Base-by-base conservation (phyloP, 2,329 filamentous ascomycete species). In the Monilinia fructicola region DNA sequence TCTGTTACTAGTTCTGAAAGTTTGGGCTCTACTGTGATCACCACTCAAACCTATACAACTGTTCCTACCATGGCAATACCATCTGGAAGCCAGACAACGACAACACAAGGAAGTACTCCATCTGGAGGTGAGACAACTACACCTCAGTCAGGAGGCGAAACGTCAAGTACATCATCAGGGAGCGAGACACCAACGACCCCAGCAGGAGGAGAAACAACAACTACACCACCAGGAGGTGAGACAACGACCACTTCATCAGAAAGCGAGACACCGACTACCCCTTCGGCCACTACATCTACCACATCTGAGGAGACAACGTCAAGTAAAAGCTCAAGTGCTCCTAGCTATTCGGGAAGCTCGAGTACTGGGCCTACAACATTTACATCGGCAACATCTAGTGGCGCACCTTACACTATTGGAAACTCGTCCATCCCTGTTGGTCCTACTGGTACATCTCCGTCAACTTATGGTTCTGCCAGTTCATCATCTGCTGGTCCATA, bases 311-410 rank as follows among this genome's bases (percentile, higher is more conserved):
- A 44, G 3, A 67, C 11, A 42, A 56, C 40, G 11, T 16, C 50
- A 18, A 55, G 52, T 26, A 44, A 52, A 52, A 56, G 59, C 54
- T 54, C 59, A 21, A 64, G 44, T 50, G 53, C 11, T n/a, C 31
- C 52, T n/a, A 50, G 35, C 26, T 52, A 42, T 18, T 67, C 56
- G 31, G 40, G 9, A 21, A 31, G 9, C 31, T 56, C 53, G 1
- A 50, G 9, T 31, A 50, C 53, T 42, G 55, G 23, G 11, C 18
- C 54, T 23, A 23, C 21, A 40, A 50, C 35, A 53, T 42, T 48
- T 42, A 28, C 40, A 7, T 10, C 56, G 16, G 6, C 40, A 7
- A 55, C 4, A 14, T 40, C 40, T 54, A 63, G 40, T 7, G 14
- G 23, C 10, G 14, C 48, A 31, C 23, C 46, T 54, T 28, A 6